Evolutionary conservation across 371 early-diverging fungal species (phyloP), one percentile per base, ranked within the genome.

Genomic region (Circinella umbellata): DNA sequence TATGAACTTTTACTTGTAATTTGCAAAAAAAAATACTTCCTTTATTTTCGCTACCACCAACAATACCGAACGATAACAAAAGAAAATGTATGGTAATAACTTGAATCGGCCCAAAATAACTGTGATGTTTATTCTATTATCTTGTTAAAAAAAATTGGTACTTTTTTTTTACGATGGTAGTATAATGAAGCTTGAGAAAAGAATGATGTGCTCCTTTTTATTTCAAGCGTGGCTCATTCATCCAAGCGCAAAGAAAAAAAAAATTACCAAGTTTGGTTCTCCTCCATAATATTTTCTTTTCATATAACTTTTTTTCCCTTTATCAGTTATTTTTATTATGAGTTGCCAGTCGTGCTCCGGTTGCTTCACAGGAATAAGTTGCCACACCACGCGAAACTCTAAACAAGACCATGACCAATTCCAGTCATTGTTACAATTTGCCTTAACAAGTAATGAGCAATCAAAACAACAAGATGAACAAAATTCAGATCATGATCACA

Each of bases 291-390:
- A 7, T 57, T 57, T 42, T 42, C 11, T 42, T 42, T 42, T 42
- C 11, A 42, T 42, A 42, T 9, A 42, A 6, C 27, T 27, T 27
- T 57, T 57, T 57, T 57, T 1, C 34, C 34, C 53, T 53, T 6
- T 27, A 27, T 27, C 27, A 27, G 27, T 27, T 27, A 27, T 27
- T 15, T 53, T 53, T 53, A 6, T 6, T 1, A 63, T 63, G 64
- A 64, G 65, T 49, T 64, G 65, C 65, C 65, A 64, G 36, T 47
- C 65, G 37, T 64, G 65, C 48, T 48, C 65, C 42, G 65, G 65
- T 36, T 64, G 65, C 51, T 64, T 64, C 65, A 64, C 65, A 37
- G 65, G 65, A 51, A 64, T 51, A 64, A 49, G 65, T 35, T 64
- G 63, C 63, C 53, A 64, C 51, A 49, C 65, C 49, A 49, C 49